A percentile compares a stretch with the other conserved stretches of the same genome.
phyloP scores from a whole-genome alignment of 2,329 filamentous ascomycete genomes.

The Fusarium protoensiforme region DNA sequence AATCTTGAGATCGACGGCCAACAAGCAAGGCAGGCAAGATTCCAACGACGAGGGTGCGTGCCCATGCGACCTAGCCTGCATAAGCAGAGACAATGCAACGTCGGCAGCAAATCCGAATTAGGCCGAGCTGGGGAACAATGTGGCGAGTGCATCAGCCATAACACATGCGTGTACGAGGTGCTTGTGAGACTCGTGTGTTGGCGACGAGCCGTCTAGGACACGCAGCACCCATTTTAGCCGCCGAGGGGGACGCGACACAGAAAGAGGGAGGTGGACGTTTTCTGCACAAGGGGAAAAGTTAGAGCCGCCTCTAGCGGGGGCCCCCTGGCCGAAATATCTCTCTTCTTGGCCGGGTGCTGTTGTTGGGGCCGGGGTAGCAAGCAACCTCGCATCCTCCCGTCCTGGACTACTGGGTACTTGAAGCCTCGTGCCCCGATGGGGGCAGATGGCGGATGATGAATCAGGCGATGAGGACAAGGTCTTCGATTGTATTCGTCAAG shows the following conservation, averaged over 20 bases:
- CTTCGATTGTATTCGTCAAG: neutral
- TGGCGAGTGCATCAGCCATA: constrained; percentile 15
- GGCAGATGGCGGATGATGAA: constrained; percentile 18
- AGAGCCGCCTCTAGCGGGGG: constrained; percentile 34
- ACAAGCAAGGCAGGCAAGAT: neutral
- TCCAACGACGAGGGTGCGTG: neutral
- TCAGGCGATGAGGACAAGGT: constrained; percentile 16
- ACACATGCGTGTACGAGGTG: constrained; percentile 2
- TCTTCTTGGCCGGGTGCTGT: constrained; percentile 27
- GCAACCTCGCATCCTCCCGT: constrained; percentile 17
- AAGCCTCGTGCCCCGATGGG: constrained; percentile 13
- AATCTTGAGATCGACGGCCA: neutral
- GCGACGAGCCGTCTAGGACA: constrained; percentile 6
- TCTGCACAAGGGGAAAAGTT: constrained; percentile 26
- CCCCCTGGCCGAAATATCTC: constrained; percentile 31
- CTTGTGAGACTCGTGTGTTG: constrained; percentile 21
- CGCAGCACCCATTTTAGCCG: constrained; percentile 9
- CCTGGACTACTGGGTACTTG: constrained; percentile 18
- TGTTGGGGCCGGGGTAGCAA: constrained; percentile 28
- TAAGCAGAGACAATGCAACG: neutral
- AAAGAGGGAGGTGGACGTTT: constrained; percentile 36
- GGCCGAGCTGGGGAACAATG: constrained; percentile 10
- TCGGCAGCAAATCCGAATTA: neutral
- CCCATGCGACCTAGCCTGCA: neutral
- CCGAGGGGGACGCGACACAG: constrained; percentile 17